A percentile compares a stretch with the other conserved stretches of the same genome.
phyloP scores from a whole-genome alignment of 1,284 basidiomycete genomes.

The Pyrrhoderma noxium region DNA sequence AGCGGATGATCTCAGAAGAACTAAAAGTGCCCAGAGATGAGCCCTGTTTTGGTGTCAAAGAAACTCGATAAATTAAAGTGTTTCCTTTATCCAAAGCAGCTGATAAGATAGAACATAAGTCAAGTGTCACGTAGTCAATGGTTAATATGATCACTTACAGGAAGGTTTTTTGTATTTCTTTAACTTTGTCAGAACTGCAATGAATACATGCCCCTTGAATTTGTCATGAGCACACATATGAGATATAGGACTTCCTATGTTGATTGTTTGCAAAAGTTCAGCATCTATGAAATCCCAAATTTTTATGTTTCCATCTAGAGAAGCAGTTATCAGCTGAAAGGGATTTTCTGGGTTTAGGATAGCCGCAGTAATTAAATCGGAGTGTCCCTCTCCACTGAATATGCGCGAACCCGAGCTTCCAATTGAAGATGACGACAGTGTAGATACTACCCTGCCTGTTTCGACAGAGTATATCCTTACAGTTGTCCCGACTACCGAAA shows the following conservation, averaged over 20 bases:
- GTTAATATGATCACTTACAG: conserved; percentile 2
- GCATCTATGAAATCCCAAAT: conserved; percentile 95
- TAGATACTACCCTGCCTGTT: conserved; percentile 77
- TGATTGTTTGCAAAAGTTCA: conserved; percentile 67
- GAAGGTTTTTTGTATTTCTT: conserved; percentile 34
- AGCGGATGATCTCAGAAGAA: conserved; percentile 43
- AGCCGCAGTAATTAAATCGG: conserved; percentile 65
- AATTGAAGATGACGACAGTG: conserved; percentile 42
- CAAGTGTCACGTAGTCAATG: conserved; percentile 15
- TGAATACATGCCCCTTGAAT: conserved; percentile 64
- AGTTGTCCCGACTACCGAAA: conserved; percentile 68
- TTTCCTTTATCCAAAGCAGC: conserved; percentile 36
- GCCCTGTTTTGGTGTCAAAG: conserved; percentile 43
- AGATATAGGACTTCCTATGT: conserved; percentile 64
- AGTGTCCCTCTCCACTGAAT: conserved; percentile 33
- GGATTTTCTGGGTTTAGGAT: conserved; percentile 81
- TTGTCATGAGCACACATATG: conserved; percentile 64
- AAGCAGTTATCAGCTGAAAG: conserved; percentile 85
- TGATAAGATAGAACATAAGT: conserved; percentile 15
- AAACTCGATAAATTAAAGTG: conserved; percentile 51
- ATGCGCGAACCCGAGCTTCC: conserved; percentile 32
- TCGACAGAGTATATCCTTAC: conserved; percentile 77
- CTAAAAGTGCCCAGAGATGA: conserved; percentile 39
- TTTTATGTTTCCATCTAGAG: conserved; percentile 77
- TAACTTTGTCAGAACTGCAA: conserved; percentile 36